Percentiles rank a stretch among this genome's conserved stretches.
Evolutionary conservation across 352 stramenopile genomes (phyloP).

Genomic region (Achlya hypogyna): DNA sequence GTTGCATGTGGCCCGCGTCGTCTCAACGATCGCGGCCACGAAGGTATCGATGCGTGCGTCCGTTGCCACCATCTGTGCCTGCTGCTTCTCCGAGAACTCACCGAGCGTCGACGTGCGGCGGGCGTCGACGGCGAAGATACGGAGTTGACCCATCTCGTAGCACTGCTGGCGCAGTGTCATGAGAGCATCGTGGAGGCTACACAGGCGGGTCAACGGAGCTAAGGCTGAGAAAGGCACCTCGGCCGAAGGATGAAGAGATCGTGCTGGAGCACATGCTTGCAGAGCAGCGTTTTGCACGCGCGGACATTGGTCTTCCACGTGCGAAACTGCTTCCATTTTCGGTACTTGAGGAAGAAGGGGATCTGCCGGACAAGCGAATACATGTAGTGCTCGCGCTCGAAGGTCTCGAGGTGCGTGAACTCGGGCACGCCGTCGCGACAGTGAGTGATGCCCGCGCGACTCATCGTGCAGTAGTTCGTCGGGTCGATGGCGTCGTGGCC

Average conservation of each 20-base stretch:
- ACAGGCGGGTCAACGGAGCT: neutral
- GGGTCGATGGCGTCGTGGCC: slow-evolving; percentile 57
- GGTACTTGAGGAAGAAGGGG: slow-evolving; percentile 87
- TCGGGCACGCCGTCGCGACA: slow-evolving; percentile 69
- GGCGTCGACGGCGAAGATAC: slow-evolving; percentile 41
- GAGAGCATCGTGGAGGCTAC: slow-evolving; percentile 65
- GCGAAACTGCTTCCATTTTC: slow-evolving; percentile 85
- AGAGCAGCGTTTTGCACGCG: slow-evolving; percentile 28
- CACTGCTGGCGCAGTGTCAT: slow-evolving; percentile 57
- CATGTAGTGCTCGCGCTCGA: slow-evolving; percentile 87
- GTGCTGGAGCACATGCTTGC: slow-evolving; percentile 36
- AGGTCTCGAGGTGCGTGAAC: slow-evolving; percentile 84
- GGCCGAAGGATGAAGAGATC: slow-evolving; percentile 85
- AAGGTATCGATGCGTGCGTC: slow-evolving; percentile 53
- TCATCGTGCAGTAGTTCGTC: slow-evolving; percentile 87
- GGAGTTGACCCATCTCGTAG: slow-evolving; percentile 32
- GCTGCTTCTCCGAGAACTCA: slow-evolving; percentile 69
- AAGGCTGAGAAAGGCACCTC: neutral
- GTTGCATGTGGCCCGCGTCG: slow-evolving; percentile 11
- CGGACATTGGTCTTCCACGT: slow-evolving; percentile 80
- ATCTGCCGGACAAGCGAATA: slow-evolving; percentile 68
- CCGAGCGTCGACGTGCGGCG: slow-evolving; percentile 56
- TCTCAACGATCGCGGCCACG: slow-evolving; percentile 25
- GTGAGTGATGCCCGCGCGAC: slow-evolving; percentile 79
- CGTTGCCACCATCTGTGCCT: slow-evolving; percentile 55